Percentiles rank a stretch among this genome's conserved stretches.
phyloP scores from a whole-genome alignment of 352 stramenopile genomes.

The Phytophthora quininea region DNA sequence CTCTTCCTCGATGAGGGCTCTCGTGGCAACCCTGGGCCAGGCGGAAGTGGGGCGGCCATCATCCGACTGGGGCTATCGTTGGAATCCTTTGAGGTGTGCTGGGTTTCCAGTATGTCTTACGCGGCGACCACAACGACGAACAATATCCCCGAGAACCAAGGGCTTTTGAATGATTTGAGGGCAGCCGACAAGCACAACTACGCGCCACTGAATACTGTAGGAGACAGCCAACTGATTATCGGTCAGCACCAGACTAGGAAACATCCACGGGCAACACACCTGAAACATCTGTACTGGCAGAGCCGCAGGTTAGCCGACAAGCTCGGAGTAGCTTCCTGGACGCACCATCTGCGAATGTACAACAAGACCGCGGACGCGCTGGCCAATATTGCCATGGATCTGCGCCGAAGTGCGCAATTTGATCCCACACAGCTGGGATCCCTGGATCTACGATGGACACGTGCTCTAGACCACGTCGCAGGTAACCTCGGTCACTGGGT shows the following conservation, averaged over 20 bases:
- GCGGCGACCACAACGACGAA: not conserved
- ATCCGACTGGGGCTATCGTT: not conserved
- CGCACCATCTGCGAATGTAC: not conserved
- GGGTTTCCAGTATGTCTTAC: constrained; percentile 2
- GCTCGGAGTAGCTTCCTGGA: not conserved
- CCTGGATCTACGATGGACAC: not conserved
- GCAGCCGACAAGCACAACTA: constrained; percentile 8
- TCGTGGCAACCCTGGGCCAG: constrained; percentile 1
- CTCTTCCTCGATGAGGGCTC: constrained; percentile 7
- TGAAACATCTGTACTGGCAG: not conserved
- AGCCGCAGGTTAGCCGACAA: not conserved
- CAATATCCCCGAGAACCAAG: not conserved
- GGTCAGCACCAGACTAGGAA: not conserved
- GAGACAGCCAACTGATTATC: constrained; percentile 6
- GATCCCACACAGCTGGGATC: not conserved
- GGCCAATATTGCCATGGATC: not conserved
- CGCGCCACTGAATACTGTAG: constrained; percentile 11
- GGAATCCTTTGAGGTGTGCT: not conserved
- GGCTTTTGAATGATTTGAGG: not conserved
- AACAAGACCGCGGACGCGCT: not conserved
- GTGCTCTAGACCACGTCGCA: not conserved
- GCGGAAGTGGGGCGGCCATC: not conserved
- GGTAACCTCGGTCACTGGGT: not conserved
- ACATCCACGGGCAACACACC: not conserved
- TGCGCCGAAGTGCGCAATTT: not conserved